phyloP scores from a whole-genome alignment of 78 protist genomes.

The Dictyostelium capitatum region DNA sequence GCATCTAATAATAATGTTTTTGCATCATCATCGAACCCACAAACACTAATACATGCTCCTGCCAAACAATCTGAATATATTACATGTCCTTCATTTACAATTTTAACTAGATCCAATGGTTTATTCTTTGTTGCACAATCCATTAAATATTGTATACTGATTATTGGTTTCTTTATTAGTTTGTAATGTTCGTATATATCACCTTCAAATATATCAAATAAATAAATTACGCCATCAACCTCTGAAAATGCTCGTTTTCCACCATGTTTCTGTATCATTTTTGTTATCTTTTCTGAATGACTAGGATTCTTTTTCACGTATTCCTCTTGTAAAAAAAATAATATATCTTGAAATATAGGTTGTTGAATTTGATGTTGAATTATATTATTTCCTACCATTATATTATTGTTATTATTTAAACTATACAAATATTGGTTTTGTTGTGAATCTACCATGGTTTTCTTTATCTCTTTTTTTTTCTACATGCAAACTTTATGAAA shows the following conservation, averaged over 20 bases:
- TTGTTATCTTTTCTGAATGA: background rate
- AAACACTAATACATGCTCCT: background rate
- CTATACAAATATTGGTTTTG: background rate
- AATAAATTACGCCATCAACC: background rate
- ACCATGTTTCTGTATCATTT: conserved; percentile 24
- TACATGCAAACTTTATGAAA: no score
- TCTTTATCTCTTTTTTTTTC: no score
- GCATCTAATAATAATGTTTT: background rate
- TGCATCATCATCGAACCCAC: conserved; percentile 6
- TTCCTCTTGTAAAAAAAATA: conserved; percentile 9
- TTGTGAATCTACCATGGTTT: background rate
- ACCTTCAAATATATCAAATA: background rate
- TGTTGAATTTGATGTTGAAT: background rate
- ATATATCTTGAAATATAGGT: conserved; percentile 16
- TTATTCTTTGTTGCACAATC: conserved; percentile 7
- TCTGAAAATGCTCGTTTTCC: background rate
- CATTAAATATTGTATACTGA: background rate
- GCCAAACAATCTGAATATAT: conserved; percentile 28
- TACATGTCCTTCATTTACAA: background rate
- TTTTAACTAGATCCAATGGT: background rate
- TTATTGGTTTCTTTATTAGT: background rate
- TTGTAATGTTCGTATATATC: background rate
- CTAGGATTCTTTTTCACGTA: background rate
- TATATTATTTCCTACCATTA: no score
- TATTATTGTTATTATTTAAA: background rate